phyloP scores from a whole-genome alignment of 768 basidiomycete species.

The Russula earlei region DNA sequence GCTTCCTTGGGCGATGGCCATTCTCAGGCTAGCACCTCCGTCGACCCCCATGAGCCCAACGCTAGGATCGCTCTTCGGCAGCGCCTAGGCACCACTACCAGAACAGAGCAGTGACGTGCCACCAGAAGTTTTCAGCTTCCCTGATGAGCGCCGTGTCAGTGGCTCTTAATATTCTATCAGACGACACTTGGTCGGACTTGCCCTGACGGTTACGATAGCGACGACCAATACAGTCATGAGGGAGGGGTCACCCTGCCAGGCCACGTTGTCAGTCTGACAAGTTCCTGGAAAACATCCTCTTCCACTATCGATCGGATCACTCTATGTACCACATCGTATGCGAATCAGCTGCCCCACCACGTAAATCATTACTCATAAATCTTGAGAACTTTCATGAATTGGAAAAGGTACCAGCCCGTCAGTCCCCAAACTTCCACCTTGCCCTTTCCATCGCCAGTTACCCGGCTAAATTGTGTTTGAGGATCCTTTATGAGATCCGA shows the following conservation, averaged over 20 bases:
- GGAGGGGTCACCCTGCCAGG: not conserved
- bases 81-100: not conserved
- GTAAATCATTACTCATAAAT: slow-evolving; percentile 33
- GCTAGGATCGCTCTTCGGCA: slow-evolving; percentile 5
- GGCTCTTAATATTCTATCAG: not conserved
- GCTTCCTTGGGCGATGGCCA: not conserved
- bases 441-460: slow-evolving; percentile 36
- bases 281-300: not conserved
- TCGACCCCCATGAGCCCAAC: slow-evolving; percentile 2
- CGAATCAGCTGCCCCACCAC: not conserved
- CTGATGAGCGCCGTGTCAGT: no score
- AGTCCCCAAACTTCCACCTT: slow-evolving; percentile 72
- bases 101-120: not conserved
- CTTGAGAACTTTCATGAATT: slow-evolving; percentile 47
- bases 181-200: no score
- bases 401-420: slow-evolving; percentile 72
- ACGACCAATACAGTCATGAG: not conserved
- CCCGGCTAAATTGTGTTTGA: slow-evolving; percentile 29
- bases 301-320: not conserved
- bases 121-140: not conserved
- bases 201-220: not conserved
- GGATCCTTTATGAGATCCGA: slow-evolving; percentile 40
- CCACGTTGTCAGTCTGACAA: not conserved
- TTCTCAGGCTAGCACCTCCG: not conserved
- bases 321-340: slow-evolving; percentile 1